Percentiles rank a stretch among this genome's conserved stretches.
Evolutionary conservation across 345 rosid species (phyloP).

Genomic region (Eucalyptus camaldulensis): DNA sequence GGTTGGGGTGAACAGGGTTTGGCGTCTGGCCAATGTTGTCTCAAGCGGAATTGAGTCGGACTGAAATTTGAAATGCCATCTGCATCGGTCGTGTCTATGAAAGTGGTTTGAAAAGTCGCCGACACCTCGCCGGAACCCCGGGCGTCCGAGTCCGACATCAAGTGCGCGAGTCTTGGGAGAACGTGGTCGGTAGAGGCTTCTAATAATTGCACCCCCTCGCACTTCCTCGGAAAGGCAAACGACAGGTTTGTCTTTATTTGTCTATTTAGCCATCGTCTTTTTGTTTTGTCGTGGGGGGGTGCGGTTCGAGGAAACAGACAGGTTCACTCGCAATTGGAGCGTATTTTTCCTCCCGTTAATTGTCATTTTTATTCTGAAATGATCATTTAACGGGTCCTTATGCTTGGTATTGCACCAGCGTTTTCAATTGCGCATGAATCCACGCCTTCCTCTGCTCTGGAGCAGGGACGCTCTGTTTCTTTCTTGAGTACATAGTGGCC

Average conservation of each 20-base stretch:
- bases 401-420: not conserved
- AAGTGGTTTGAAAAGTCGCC: not conserved
- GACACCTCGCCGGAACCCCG: not conserved
- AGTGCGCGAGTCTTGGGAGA: not conserved
- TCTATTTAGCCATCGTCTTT: not conserved
- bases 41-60: not conserved
- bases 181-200: not conserved
- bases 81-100: not conserved
- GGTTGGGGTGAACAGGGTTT: not conserved
- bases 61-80: not conserved
- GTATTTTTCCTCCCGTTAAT: not conserved
- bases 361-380: not conserved
- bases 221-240: not conserved
- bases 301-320: not conserved
- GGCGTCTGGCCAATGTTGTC: not conserved
- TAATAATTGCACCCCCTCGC: not conserved
- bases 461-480: not conserved
- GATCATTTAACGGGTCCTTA: not conserved
- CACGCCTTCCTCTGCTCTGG: not conserved
- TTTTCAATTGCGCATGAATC: not conserved
- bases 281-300: not conserved
- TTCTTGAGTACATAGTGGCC: not conserved
- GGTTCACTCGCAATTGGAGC: not conserved
- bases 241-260: not conserved
- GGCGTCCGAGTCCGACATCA: not conserved